Conservation (phyloP, 208 protist species). For the Trypanosoma lewisi region DNA sequence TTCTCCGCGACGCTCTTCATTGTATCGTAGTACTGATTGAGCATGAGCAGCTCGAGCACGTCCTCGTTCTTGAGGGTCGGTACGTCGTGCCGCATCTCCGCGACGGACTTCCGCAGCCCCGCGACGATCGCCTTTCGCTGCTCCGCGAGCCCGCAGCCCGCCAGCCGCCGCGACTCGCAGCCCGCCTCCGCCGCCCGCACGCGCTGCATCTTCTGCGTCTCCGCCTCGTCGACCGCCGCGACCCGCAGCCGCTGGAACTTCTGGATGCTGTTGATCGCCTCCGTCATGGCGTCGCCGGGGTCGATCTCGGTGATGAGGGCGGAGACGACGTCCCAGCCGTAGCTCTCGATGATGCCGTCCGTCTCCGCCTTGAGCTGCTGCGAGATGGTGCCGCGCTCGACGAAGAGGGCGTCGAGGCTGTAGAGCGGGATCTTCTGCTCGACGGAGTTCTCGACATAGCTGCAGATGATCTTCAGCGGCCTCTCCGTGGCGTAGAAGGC, state of each 20-base stretch:
- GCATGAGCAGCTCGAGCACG: constrained; percentile 66
- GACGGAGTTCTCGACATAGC: constrained; percentile 74
- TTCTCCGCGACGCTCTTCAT: constrained; percentile 46
- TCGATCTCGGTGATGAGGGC: constrained; percentile 79
- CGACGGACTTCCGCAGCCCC: constrained; percentile 54
- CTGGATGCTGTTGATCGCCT: constrained; percentile 81
- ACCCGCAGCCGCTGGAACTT: constrained; percentile 64
- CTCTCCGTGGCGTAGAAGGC: constrained; percentile 49
- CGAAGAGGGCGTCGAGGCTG: constrained; percentile 78
- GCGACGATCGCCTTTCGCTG: constrained; percentile 71
- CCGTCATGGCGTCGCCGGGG: constrained; percentile 46
- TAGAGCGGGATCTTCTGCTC: constrained; percentile 67
- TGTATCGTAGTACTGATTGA: constrained; percentile 87
- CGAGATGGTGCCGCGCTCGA: constrained; percentile 71
- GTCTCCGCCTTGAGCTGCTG: constrained; percentile 71
- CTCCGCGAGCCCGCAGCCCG: constrained; percentile 56
- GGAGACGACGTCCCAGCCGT: constrained; percentile 71
- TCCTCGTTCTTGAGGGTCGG: constrained; percentile 41
- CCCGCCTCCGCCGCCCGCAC: constrained; percentile 75
- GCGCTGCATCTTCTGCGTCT: constrained; percentile 65
- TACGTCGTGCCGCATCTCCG: constrained; percentile 43
- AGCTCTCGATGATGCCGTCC: constrained; percentile 47
- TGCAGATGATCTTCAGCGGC: constrained; percentile 43
- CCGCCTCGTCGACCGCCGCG: constrained; percentile 70
- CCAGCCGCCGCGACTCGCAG: constrained; percentile 60